These are phyloP conservation scores for Cyclotella cryptica DNA, from an alignment of 108 stramenopile species.

Conservation along the genomic window DNA sequence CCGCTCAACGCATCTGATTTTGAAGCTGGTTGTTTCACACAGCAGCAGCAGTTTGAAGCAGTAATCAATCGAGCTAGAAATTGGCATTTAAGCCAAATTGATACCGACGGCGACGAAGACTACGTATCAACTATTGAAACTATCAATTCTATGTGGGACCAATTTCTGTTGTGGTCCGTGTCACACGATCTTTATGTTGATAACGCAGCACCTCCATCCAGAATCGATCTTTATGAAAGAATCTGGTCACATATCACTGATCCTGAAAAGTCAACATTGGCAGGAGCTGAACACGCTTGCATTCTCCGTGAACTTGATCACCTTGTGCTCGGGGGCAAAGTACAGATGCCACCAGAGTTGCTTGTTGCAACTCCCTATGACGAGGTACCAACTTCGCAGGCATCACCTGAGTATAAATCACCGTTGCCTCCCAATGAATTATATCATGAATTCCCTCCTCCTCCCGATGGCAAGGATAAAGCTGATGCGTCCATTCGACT, in stretches of 20 bases:
- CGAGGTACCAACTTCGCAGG: constrained; percentile 19
- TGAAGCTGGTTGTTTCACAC: constrained; percentile 40
- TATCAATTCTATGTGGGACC: constrained; percentile 23
- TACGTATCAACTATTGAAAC: background rate
- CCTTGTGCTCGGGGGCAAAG: constrained; percentile 35
- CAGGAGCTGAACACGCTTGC: background rate
- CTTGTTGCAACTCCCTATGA: background rate
- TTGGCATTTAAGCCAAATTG: constrained; percentile 13
- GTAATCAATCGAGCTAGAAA: constrained; percentile 14
- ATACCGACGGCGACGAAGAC: background rate
- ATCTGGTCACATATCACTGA: constrained; percentile 13
- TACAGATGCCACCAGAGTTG: constrained; percentile 18
- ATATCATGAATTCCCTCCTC: constrained; percentile 37
- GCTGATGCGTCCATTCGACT: constrained; percentile 28
- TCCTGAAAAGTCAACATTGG: background rate
- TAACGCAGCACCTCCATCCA: constrained; percentile 35
- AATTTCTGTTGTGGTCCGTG: constrained; percentile 15
- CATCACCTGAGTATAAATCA: constrained; percentile 41
- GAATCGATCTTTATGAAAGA: constrained; percentile 33
- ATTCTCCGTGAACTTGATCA: constrained; percentile 12
- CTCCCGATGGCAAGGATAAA: constrained; percentile 29
- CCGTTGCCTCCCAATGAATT: constrained; percentile 39
- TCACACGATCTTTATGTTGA: constrained; percentile 32
- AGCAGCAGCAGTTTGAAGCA: constrained; percentile 23
- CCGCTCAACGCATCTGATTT: constrained; percentile 20